phyloP scores from a whole-genome alignment of 371 early-diverging fungal genomes.

The Umbelopsis sp. region DNA sequence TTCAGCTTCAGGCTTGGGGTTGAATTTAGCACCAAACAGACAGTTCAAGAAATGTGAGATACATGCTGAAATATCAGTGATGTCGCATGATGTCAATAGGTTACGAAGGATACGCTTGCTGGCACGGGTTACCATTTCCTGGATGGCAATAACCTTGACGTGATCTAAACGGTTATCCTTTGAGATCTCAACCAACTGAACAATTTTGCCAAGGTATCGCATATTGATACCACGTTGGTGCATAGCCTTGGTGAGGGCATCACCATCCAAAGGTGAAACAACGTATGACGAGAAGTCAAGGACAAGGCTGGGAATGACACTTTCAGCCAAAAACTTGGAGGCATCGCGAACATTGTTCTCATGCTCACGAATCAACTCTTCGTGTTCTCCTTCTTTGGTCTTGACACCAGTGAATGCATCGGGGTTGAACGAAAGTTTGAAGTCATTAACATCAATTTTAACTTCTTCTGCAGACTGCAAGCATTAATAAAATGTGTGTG shows the following conservation, averaged over 20 bases:
- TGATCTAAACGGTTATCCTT: slow-evolving; percentile 62
- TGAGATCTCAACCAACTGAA: slow-evolving; percentile 58
- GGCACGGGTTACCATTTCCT: slow-evolving; percentile 89
- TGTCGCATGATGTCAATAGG: slow-evolving; percentile 58
- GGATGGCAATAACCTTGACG: slow-evolving; percentile 56
- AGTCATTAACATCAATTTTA: slow-evolving; percentile 63
- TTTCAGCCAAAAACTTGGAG: slow-evolving; percentile 74
- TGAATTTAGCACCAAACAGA: slow-evolving; percentile 66
- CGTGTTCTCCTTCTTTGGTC: slow-evolving; percentile 32
- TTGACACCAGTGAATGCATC: slow-evolving; percentile 76
- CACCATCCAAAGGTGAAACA: slow-evolving; percentile 83
- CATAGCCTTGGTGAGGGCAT: slow-evolving; percentile 79
- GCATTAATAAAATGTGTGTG: slow-evolving; percentile 10
- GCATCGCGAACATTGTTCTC: slow-evolving; percentile 74
- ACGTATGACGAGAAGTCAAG: slow-evolving; percentile 75
- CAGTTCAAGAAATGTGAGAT: slow-evolving; percentile 87
- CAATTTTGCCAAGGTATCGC: slow-evolving; percentile 89
- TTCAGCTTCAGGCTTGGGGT: slow-evolving; percentile 55
- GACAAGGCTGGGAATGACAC: slow-evolving; percentile 73
- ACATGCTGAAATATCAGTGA: slow-evolving; percentile 61
- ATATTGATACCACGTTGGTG: slow-evolving; percentile 96
- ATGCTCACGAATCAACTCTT: slow-evolving; percentile 37
- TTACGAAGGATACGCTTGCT: slow-evolving; percentile 83
- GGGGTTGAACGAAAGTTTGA: slow-evolving; percentile 77
- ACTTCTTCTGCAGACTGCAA: slow-evolving; percentile 42